Evolutionary conservation across 345 rosid species (phyloP).

Genomic region (Acer saccharum): DNA sequence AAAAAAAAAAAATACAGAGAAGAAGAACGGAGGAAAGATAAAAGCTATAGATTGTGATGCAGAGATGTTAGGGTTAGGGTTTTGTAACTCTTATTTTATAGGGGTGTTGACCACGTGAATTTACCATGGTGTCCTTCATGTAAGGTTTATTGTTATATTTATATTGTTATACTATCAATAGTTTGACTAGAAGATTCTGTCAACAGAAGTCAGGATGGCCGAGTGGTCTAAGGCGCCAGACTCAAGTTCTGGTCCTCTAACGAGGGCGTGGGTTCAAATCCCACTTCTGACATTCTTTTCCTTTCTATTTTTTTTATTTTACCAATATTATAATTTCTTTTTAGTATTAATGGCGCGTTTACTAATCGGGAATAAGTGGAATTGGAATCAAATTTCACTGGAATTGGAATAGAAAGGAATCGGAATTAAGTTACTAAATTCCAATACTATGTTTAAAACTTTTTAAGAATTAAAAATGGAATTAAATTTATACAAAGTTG

Average conservation of each 20-base stretch:
- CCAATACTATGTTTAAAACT: too few species aligned
- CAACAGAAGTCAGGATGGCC: slow-evolving; percentile 63
- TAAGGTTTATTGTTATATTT: background rate
- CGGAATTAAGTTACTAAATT: too few species aligned
- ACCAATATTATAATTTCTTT: too few species aligned
- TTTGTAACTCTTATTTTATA: background rate
- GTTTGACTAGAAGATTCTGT: too few species aligned
- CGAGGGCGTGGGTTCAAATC: slow-evolving; percentile 46
- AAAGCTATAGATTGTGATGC: background rate
- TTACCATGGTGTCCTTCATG: background rate
- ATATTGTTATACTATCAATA: too few species aligned
- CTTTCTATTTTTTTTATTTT: background rate
- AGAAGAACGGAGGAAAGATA: background rate
- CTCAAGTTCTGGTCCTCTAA: slow-evolving; percentile 72
- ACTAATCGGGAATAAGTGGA: too few species aligned
- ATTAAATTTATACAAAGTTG: too few species aligned
- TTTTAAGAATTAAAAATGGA: too few species aligned
- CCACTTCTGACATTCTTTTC: slow-evolving; percentile 17
- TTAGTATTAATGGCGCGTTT: too few species aligned
- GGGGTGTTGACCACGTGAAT: background rate
- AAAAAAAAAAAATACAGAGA: too few species aligned
- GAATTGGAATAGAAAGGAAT: too few species aligned
- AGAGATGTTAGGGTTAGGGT: slow-evolving; percentile 6
- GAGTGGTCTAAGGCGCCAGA: slow-evolving; percentile 92
- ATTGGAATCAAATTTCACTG: too few species aligned